phyloP scores from a whole-genome alignment of 2,329 filamentous ascomycete genomes.

The Aureobasidium zeae region DNA sequence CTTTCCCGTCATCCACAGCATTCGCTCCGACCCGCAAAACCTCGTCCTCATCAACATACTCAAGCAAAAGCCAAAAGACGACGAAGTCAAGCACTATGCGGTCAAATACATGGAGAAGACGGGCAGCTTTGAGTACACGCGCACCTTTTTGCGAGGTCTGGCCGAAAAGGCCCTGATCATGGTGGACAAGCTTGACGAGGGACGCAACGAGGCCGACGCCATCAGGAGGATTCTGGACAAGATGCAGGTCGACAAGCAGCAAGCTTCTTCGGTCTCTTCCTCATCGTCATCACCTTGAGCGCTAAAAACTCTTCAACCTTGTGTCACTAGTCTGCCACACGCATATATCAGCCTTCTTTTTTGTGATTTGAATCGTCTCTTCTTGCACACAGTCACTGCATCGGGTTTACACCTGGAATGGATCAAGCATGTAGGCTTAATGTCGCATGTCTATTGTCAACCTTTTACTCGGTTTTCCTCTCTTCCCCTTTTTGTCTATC shows the following conservation, averaged over 20 bases:
- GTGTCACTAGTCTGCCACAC: no score
- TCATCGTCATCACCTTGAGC: conserved; percentile 4
- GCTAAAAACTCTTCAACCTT: no score
- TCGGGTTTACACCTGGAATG: no score
- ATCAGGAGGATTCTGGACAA: conserved; percentile 34
- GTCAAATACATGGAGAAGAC: conserved; percentile 83
- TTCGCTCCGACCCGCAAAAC: conserved; percentile 64
- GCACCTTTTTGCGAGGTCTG: conserved; percentile 45
- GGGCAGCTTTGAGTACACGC: conserved; percentile 81
- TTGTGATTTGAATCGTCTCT: no score
- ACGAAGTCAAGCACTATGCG: conserved; percentile 84
- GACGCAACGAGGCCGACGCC: conserved; percentile 31
- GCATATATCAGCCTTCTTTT: no score
- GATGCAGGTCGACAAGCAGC: conserved; percentile 28
- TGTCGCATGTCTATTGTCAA: no score
- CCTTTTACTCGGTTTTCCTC: no score
- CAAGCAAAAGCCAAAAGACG: conserved; percentile 76
- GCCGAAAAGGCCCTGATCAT: conserved; percentile 35
- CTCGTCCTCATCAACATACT: conserved; percentile 84
- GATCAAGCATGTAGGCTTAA: no score
- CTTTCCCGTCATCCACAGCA: conserved; percentile 90
- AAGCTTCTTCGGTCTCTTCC: not conserved
- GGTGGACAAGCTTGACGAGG: conserved; percentile 33
- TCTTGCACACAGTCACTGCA: no score
- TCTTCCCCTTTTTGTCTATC: no score